Base-by-base conservation (phyloP, 2,329 filamentous ascomycete genomes). In the Calonectria montana region DNA sequence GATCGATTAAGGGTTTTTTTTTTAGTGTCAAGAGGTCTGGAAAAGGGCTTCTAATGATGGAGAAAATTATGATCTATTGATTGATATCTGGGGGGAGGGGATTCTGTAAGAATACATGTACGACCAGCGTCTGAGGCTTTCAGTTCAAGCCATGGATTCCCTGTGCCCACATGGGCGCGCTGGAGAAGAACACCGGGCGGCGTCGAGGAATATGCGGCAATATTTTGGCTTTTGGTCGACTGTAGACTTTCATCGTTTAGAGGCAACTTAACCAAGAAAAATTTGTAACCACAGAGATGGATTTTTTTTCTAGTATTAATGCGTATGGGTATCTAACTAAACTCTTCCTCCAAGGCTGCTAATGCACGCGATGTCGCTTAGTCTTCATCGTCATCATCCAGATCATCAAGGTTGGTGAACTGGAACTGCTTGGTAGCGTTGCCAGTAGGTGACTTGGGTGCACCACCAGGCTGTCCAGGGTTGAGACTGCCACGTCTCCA, bases 1-100 rank as follows among this genome's bases (percentile, higher is more conserved):
- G 88, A 95, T 99, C 75, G 97, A 99, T 82, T 99, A 86, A 83
- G 71, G 4, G 6, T 35, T 48, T 21, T 21, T 18, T 35, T 50
- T 23, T n/a, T 23, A 27, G 29, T 53, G 31, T 48, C 27, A 47
- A 65, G 45, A 72, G 53, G 48, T 55, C 43, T 61, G 31, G 62
- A 27, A 50, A 72, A 53, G 67, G 66, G 57, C 35, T 48, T 63
- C 53, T 50, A 63, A 69, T 35, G 70, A 78, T 65, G 61, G 67
- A 67, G 62, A 67, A 61, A 48, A 27, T 37, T 71, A 77, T 75
- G 73, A 78, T 63, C 57, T 66, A 35, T 69, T 74, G 70, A 35
- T 69, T 74, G 70, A 73, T 72, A 71, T 72, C 53, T 59, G 59
- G 67, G 68, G 45, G n/a, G 31, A 66, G 70, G 70, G 25, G 48